Conservation (phyloP, 148 eudicot genomes). For the Hydrangea macrophylla region DNA sequence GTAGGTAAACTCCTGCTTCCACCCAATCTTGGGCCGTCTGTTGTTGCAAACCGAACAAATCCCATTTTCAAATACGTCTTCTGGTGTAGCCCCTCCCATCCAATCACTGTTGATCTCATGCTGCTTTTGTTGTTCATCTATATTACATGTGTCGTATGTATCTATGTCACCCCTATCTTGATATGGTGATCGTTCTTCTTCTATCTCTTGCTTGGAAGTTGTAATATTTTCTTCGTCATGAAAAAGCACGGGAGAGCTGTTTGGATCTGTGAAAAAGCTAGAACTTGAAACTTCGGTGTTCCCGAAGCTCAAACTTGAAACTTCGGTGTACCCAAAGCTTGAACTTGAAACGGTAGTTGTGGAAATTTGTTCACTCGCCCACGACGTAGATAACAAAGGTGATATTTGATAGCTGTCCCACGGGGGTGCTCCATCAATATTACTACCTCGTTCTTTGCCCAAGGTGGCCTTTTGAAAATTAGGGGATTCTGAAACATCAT, state of each 20-base stretch:
- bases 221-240: neutral
- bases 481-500: constrained; percentile 8
- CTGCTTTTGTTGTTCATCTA: neutral
- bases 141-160: neutral
- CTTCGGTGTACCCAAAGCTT: constrained; percentile 5
- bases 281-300: constrained; percentile 9
- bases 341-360: neutral
- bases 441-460: neutral
- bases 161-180: neutral
- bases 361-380: neutral
- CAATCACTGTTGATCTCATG: neutral
- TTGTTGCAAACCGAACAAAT: constrained; percentile 30
- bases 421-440: neutral
- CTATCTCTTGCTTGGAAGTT: neutral
- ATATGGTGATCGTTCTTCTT: neutral
- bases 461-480: neutral
- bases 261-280: neutral
- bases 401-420: neutral
- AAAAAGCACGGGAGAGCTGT: neutral
- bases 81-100: neutral
- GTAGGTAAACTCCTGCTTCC: constrained; percentile 28
- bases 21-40: constrained; percentile 24
- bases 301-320: constrained; percentile 9
- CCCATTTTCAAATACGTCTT: constrained; percentile 13
- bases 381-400: constrained; percentile 6